Evolutionary conservation across 2,329 filamentous ascomycete species (phyloP).

Genomic region (Fusarium mundagurra): DNA sequence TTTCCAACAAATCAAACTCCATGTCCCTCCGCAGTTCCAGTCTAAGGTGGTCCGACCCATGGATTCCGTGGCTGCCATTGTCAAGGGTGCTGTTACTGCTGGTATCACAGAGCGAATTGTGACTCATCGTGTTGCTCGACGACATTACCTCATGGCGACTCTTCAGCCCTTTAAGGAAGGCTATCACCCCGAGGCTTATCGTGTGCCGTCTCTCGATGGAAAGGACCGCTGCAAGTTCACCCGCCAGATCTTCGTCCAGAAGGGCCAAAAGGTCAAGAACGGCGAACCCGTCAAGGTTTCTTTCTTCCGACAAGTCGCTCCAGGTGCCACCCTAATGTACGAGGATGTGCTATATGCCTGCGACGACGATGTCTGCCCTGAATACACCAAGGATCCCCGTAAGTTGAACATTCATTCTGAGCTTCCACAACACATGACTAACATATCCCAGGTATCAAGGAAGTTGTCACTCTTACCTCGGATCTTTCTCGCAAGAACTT

Average conservation of each 20-base stretch:
- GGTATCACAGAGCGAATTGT: constrained; percentile 97
- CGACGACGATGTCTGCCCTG: constrained; percentile 96
- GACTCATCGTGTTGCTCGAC: constrained; percentile 94
- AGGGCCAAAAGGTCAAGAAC: constrained; percentile 98
- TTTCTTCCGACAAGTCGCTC: constrained; percentile 97
- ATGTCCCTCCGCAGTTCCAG: constrained; percentile 98
- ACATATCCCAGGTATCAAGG: constrained; percentile 83
- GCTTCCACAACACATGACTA: constrained; percentile 35
- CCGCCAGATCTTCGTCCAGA: constrained; percentile 97
- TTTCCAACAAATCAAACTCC: constrained; percentile 99
- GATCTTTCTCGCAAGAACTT: constrained; percentile 98
- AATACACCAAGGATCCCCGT: constrained; percentile 99
- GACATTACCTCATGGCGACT: constrained; percentile 99
- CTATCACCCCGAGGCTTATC: constrained; percentile 97
- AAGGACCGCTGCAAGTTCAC: constrained; percentile 99
- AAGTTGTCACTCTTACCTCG: constrained; percentile 96
- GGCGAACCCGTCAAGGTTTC: constrained; percentile 98
- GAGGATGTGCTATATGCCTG: constrained; percentile 98
- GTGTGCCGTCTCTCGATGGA: constrained; percentile 93
- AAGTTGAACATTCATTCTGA: constrained; percentile 59
- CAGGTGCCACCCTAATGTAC: constrained; percentile 98
- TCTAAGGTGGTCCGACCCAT: constrained; percentile 97
- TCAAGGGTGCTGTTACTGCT: constrained; percentile 97
- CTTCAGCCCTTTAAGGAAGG: constrained; percentile 99
- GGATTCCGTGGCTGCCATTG: constrained; percentile 98